A percentile compares a stretch with the other conserved stretches of the same genome.
Evolutionary conservation across 345 rosid genomes (phyloP).

Genomic region (Kandelia obovata): DNA sequence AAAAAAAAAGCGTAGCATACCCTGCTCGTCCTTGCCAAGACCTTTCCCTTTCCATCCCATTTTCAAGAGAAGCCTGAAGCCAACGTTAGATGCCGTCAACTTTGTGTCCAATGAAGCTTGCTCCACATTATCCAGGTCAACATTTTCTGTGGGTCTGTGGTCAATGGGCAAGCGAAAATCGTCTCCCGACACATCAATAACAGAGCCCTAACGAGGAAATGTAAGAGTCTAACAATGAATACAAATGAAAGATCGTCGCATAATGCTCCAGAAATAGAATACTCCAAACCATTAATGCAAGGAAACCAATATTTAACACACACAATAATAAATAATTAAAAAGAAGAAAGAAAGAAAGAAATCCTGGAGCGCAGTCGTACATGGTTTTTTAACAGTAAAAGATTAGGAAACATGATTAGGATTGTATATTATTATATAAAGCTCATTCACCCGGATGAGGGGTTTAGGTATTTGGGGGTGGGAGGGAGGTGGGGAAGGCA

Average conservation of each 20-base stretch:
- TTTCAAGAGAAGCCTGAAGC: constrained; percentile 92
- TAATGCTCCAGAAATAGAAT: too few relatives aligned
- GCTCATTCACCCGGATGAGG: too few relatives aligned
- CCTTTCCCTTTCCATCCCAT: constrained; percentile 99
- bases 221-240: constrained; percentile 3
- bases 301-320: too few relatives aligned
- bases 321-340: too few relatives aligned
- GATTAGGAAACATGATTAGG: too few relatives aligned
- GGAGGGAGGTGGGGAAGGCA: too few relatives aligned
- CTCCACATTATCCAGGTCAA: constrained; percentile 82
- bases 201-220: constrained; percentile 49
- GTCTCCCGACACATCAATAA: constrained; percentile 61
- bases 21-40: constrained; percentile 93
- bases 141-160: constrained; percentile 74
- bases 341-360: too few relatives aligned
- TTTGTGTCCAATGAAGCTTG: constrained; percentile 80
- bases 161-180: constrained; percentile 73
- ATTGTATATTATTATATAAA: too few relatives aligned
- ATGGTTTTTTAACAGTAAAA: too few relatives aligned
- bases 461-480: too few relatives aligned
- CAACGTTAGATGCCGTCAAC: constrained; percentile 79
- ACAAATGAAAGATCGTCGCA: neutral
- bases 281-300: neutral
- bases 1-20: constrained; percentile 27
- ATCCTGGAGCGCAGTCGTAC: too few relatives aligned